Conservation (phyloP, 106 monocot species). For the Gastrodia elata region DNA sequence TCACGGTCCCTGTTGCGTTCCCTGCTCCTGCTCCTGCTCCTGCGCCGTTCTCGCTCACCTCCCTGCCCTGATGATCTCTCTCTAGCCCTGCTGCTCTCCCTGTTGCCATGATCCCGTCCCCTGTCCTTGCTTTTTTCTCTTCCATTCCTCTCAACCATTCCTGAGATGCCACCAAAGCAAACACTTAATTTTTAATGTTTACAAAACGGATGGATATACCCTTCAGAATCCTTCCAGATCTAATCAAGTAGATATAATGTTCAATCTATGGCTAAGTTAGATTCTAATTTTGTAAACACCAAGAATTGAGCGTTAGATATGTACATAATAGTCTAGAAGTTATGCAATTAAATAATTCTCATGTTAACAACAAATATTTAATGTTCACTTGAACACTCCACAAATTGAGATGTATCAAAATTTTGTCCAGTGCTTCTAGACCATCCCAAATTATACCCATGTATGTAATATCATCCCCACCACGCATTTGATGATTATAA, state of each 20-base stretch:
- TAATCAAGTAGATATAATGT: too few relatives aligned
- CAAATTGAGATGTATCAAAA: too few relatives aligned
- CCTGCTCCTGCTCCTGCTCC: conserved; percentile 77
- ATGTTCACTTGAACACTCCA: too few relatives aligned
- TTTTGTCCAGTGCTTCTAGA: too few relatives aligned
- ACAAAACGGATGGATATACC: background rate
- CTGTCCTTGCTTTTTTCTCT: conserved; percentile 51
- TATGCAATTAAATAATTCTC: too few relatives aligned
- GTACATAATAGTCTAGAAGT: background rate
- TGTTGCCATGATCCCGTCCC: conserved; percentile 34
- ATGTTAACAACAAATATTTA: too few relatives aligned
- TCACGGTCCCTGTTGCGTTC: conserved; percentile 44
- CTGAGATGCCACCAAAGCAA: conserved; percentile 4
- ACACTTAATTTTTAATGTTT: background rate
- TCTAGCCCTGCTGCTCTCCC: conserved; percentile 36
- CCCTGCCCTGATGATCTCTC: conserved; percentile 37
- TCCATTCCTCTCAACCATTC: conserved; percentile 33
- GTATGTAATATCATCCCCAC: too few relatives aligned
- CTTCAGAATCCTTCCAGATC: too few relatives aligned
- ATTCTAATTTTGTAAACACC: background rate
- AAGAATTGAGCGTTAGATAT: too few relatives aligned
- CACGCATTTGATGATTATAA: background rate
- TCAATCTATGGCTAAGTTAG: background rate
- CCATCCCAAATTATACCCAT: too few relatives aligned
- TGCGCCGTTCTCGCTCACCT: conserved; percentile 48